Evolutionary conservation across 2,329 filamentous ascomycete species (phyloP).

Genomic region (Plectosphaerella sp.): DNA sequence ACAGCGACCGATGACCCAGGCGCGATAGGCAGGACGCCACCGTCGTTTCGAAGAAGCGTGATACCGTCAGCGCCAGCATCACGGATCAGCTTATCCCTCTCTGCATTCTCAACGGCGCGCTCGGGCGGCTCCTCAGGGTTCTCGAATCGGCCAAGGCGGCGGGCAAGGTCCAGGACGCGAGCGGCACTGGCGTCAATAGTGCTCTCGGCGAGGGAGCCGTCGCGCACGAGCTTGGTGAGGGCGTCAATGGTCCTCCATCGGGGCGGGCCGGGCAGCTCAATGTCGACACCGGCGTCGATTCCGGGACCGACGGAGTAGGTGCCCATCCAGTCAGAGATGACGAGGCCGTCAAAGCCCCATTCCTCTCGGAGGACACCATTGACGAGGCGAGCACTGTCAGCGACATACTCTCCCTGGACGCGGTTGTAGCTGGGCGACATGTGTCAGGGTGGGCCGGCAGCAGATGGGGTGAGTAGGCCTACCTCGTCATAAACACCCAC

Average conservation of each 20-base stretch:
- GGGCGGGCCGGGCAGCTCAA: conserved; percentile 56
- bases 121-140: conserved; percentile 38
- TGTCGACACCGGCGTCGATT: conserved; percentile 46
- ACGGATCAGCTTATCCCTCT: conserved; percentile 52
- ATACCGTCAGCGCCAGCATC: conserved; percentile 64
- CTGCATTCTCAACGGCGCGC: neutral
- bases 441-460: neutral
- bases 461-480: too few relatives aligned
- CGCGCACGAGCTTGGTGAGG: neutral
- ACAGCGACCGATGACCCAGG: conserved; percentile 13
- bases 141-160: conserved; percentile 50
- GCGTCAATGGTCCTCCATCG: conserved; percentile 21
- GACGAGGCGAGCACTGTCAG: conserved; percentile 46
- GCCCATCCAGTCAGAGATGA: conserved; percentile 58
- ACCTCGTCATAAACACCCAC: neutral
- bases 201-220: neutral
- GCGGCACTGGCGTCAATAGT: conserved; percentile 50
- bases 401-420: conserved; percentile 51
- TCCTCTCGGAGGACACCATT: conserved; percentile 41
- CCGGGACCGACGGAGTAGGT: conserved; percentile 50
- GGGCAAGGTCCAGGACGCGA: conserved; percentile 53
- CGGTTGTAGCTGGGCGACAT: conserved; percentile 44
- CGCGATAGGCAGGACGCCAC: conserved; percentile 55
- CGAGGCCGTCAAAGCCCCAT: conserved; percentile 22
- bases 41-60: conserved; percentile 72